Percentiles rank a stretch among this genome's conserved stretches.
Conservation (phyloP, 495 filamentous ascomycete species). For the Hypoxylon fuscum region DNA sequence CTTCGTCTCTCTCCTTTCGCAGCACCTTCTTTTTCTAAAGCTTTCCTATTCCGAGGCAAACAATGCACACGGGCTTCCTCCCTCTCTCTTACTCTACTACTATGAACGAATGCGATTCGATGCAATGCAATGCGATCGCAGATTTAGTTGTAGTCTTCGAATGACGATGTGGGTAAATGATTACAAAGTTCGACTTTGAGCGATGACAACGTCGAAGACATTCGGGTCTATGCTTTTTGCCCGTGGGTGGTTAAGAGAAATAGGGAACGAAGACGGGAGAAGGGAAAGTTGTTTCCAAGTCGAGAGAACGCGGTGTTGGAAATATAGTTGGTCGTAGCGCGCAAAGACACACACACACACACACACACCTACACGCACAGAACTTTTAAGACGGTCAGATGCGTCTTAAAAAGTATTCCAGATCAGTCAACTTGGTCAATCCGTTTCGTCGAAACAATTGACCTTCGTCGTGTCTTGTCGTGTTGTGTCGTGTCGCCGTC, state of each 20-base stretch:
- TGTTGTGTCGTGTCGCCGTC: neutral
- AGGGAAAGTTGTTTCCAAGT: too few relatives aligned
- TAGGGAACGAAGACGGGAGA: neutral
- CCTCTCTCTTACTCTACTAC: conserved; percentile 7
- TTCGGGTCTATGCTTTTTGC: conserved; percentile 12
- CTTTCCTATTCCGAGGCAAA: neutral
- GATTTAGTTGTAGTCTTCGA: neutral
- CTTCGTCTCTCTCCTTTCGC: neutral
- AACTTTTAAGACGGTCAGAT: too few relatives aligned
- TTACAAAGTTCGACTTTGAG: conserved; percentile 9
- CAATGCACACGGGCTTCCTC: neutral
- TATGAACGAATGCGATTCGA: conserved; percentile 15
- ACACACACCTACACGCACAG: too few relatives aligned
- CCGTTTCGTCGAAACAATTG: conserved; percentile 24
- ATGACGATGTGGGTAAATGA: neutral
- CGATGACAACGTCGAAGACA: conserved; percentile 22
- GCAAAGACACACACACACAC: too few relatives aligned
- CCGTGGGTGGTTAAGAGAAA: conserved; percentile 2
- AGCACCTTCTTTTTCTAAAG: conserved; percentile 5
- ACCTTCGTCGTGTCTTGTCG: neutral
- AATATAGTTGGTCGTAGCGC: too few relatives aligned
- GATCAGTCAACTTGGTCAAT: too few relatives aligned
- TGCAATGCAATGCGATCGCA: conserved; percentile 22
- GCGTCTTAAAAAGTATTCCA: too few relatives aligned
- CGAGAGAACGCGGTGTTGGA: too few relatives aligned